A percentile compares a stretch with the other conserved stretches of the same genome.
Evolutionary conservation across 2,329 filamentous ascomycete genomes (phyloP).

Genomic region (Pyrenophora seminiperda): DNA sequence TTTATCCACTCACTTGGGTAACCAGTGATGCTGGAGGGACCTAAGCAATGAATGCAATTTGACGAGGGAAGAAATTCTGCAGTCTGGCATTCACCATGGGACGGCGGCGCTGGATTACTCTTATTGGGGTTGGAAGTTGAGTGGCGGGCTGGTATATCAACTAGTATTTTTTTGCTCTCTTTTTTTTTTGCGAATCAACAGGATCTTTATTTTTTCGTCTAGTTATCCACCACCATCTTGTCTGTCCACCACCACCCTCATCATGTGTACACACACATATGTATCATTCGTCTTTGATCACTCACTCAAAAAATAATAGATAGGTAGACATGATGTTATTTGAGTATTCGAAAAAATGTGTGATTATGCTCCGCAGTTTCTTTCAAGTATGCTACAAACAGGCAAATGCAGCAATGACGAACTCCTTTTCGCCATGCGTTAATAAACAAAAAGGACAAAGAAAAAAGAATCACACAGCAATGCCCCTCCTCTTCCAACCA

Average conservation of each 20-base stretch:
- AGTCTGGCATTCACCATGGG: constrained; percentile 50
- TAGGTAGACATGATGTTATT: too few species aligned
- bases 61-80: constrained; percentile 53
- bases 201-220: too few species aligned
- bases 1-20: constrained; percentile 48
- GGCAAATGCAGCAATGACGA: neutral
- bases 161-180: constrained; percentile 37
- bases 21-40: constrained; percentile 49
- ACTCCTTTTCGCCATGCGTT: constrained; percentile 13
- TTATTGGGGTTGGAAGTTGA: constrained; percentile 43
- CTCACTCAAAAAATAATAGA: neutral
- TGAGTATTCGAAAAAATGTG: too few species aligned
- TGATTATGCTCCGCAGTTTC: too few species aligned
- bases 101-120: constrained; percentile 51
- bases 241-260: too few species aligned
- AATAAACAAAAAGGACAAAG: neutral
- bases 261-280: too few species aligned
- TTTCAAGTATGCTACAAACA: too few species aligned
- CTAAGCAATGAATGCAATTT: constrained; percentile 51
- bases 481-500: constrained; percentile 77
- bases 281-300: too few species aligned
- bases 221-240: too few species aligned
- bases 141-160: constrained; percentile 46
- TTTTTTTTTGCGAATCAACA: neutral
- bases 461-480: constrained; percentile 61